Evolutionary conservation across 768 basidiomycete species (phyloP).

Genomic region (Boletus subparvulus): DNA sequence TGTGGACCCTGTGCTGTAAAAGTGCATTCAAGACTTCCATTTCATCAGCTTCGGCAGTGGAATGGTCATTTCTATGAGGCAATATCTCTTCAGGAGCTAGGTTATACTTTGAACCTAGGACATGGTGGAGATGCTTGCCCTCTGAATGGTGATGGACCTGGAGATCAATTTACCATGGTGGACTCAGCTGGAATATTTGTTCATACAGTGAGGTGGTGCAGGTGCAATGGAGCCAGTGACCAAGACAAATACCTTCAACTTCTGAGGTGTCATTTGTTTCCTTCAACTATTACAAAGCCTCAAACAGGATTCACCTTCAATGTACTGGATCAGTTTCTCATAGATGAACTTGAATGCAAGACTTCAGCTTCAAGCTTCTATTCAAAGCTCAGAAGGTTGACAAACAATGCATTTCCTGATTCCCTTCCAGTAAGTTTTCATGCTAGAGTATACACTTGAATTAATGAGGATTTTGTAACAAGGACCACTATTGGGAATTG

Average conservation of each 20-base stretch:
- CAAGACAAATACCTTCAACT: background rate
- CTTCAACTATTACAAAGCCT: conserved; percentile 11
- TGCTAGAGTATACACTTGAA: background rate
- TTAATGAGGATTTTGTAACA: background rate
- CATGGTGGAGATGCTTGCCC: background rate
- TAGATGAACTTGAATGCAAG: conserved; percentile 21
- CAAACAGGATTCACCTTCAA: conserved; percentile 22
- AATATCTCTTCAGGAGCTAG: background rate
- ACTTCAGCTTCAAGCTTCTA: background rate
- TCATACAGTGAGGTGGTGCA: background rate
- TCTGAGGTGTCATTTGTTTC: background rate
- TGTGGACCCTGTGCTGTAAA: background rate
- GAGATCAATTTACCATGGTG: background rate
- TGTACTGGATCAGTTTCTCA: conserved; percentile 20
- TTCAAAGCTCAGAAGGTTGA: background rate
- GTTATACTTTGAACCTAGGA: background rate
- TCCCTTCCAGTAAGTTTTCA: background rate
- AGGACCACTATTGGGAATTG: background rate
- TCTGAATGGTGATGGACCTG: background rate
- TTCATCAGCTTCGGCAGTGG: background rate
- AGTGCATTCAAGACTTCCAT: background rate
- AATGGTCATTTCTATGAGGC: background rate
- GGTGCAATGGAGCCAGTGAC: background rate
- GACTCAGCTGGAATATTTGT: background rate
- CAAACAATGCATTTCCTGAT: background rate